A percentile compares a stretch with the other conserved stretches of the same genome.
Conservation (phyloP, 768 basidiomycete genomes). For the Serendipita sp. region DNA sequence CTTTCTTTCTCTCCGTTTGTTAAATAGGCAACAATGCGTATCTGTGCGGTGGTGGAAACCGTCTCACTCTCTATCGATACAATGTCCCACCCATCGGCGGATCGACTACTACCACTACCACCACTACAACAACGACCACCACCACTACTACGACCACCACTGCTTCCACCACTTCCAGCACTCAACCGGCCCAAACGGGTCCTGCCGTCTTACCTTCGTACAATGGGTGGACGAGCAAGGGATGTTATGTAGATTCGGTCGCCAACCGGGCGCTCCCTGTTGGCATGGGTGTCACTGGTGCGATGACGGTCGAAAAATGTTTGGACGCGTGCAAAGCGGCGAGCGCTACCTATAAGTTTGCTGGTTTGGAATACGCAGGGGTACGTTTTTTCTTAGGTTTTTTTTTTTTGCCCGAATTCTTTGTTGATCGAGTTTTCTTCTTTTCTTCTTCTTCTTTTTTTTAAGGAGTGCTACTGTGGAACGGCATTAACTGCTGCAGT, state of each 20-base stretch:
- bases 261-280: slow-evolving; percentile 21
- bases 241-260: slow-evolving; percentile 15
- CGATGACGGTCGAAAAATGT: slow-evolving; percentile 40
- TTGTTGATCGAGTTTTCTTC: not conserved
- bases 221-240: not conserved
- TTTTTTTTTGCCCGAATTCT: not conserved
- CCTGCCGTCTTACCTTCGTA: not conserved
- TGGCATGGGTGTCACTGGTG: slow-evolving; percentile 9
- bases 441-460: not conserved
- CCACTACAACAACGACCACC: not conserved
- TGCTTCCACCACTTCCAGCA: not conserved
- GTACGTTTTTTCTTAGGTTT: slow-evolving; percentile 31
- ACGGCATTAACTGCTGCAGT: not conserved
- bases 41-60: slow-evolving; percentile 42
- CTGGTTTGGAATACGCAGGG: slow-evolving; percentile 47
- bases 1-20: no score
- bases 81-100: not conserved
- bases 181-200: not conserved
- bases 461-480: not conserved
- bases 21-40: not conserved
- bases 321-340: slow-evolving; percentile 47
- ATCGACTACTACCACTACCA: not conserved
- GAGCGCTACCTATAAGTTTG: slow-evolving; percentile 41
- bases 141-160: not conserved
- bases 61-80: slow-evolving; percentile 10